phyloP scores from a whole-genome alignment of 2,329 filamentous ascomycete species.

The Botrytis medusae region DNA sequence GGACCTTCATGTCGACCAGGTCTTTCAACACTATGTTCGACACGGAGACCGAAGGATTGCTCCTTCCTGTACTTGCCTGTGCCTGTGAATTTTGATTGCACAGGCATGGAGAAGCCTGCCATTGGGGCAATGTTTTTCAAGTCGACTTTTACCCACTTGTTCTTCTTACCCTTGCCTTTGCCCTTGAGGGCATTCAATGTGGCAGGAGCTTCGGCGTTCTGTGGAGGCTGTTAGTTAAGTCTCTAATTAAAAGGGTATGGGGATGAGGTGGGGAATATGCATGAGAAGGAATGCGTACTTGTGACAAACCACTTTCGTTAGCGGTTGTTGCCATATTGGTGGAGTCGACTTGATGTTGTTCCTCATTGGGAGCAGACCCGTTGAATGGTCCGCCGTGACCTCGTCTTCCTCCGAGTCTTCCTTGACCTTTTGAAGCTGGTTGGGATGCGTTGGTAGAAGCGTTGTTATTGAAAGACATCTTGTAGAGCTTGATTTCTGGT shows the following conservation, averaged over 20 bases:
- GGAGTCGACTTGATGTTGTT: not conserved
- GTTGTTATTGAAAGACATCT: not conserved
- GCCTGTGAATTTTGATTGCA: not conserved
- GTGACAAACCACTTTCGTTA: not conserved
- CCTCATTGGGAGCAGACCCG: not conserved
- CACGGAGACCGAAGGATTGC: not conserved
- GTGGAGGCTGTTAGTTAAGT: not conserved
- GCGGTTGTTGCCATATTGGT: not conserved
- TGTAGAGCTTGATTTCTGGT: rapidly evolving
- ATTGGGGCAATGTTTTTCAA: not conserved
- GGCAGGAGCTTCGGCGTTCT: too few species aligned
- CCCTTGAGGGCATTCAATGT: not conserved
- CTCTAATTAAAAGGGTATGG: rapidly evolving
- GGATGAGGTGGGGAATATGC: rapidly evolving
- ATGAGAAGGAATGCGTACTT: not conserved
- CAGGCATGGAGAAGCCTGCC: rapidly evolving
- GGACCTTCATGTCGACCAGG: not conserved
- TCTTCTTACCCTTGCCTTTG: not conserved
- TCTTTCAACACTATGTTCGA: not conserved
- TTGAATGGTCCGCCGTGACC: not conserved
- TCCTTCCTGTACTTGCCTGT: not conserved
- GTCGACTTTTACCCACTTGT: not conserved
- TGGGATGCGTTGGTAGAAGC: not conserved
- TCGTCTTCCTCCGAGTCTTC: rapidly evolving
- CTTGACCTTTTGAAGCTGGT: not conserved